phyloP scores from a whole-genome alignment of 352 stramenopile genomes.

The Globisporangium carolinianum region DNA sequence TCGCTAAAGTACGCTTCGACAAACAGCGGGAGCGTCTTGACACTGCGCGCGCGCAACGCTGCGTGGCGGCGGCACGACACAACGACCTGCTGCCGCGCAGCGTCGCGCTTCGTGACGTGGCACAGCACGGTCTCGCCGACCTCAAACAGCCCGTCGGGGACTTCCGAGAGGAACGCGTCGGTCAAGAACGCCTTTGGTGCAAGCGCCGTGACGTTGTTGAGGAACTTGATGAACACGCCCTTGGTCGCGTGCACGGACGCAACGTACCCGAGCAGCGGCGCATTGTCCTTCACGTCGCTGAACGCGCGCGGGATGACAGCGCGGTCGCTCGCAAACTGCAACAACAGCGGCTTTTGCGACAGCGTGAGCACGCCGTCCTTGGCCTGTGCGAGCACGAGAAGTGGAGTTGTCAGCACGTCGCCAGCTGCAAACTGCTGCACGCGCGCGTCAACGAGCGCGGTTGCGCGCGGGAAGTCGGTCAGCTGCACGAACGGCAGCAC shows the following conservation, averaged over 20 bases:
- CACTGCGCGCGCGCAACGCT: conserved; percentile 5
- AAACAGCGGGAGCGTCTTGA: conserved; percentile 35
- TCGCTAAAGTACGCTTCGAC: conserved; percentile 57
- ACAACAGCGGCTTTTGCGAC: conserved; percentile 77
- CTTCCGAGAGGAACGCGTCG: conserved; percentile 62
- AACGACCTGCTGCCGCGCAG: conserved; percentile 73
- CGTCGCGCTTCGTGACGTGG: conserved; percentile 67
- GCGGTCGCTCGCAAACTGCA: conserved; percentile 32
- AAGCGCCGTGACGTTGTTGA: conserved; percentile 81
- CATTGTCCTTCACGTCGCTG: conserved; percentile 47
- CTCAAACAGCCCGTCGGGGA: conserved; percentile 75
- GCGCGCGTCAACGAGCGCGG: conserved; percentile 64
- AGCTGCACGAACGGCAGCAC: conserved; percentile 79
- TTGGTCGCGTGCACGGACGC: conserved; percentile 67
- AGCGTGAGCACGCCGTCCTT: conserved; percentile 67
- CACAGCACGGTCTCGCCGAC: conserved; percentile 84
- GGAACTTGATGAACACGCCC: conserved; percentile 84
- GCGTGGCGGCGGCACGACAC: conserved; percentile 59
- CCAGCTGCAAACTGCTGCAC: conserved; percentile 43
- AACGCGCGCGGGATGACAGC: conserved; percentile 50
- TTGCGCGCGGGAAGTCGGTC: conserved; percentile 78
- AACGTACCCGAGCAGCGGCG: conserved; percentile 70
- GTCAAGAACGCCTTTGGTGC: conserved; percentile 74
- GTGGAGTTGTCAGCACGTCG: conserved; percentile 42
- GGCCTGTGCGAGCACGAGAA: conserved; percentile 67